phyloP scores from a whole-genome alignment of 1,139 yeast genomes.

The Yamadazyma triangularis region DNA sequence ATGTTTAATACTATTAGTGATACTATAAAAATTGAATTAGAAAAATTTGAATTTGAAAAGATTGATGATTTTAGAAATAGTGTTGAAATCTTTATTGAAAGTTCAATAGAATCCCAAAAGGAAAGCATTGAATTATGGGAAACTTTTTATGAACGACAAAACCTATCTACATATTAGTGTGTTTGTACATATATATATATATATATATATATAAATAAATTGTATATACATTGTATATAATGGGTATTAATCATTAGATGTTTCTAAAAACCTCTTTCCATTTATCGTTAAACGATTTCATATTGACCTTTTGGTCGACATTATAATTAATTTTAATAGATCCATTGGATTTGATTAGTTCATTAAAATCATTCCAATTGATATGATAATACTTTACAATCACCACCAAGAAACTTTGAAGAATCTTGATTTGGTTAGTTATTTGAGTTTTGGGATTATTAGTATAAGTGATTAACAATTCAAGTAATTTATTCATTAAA shows the following conservation, averaged over 20 bases:
- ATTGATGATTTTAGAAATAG: conserved; percentile 84
- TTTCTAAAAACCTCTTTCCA: conserved; percentile 29
- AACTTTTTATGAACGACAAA: conserved; percentile 62
- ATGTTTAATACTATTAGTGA: conserved; percentile 59
- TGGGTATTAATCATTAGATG: conserved; percentile 4
- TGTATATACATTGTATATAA: too few species aligned
- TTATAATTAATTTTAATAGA: conserved; percentile 37
- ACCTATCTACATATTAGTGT: conserved; percentile 17
- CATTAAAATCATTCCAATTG: conserved; percentile 37
- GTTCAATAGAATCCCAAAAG: conserved; percentile 89
- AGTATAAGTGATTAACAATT: conserved; percentile 33
- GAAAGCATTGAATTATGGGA: conserved; percentile 96
- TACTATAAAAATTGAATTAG: conserved; percentile 65
- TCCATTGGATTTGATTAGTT: conserved; percentile 29
- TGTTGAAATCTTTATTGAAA: conserved; percentile 86
- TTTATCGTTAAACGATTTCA: conserved; percentile 35
- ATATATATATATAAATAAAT: too few species aligned
- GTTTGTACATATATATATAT: neutral
- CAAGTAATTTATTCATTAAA: conserved; percentile 27
- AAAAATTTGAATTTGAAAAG: conserved; percentile 67
- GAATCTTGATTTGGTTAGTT: conserved; percentile 27
- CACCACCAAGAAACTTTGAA: conserved; percentile 32
- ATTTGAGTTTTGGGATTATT: conserved; percentile 29
- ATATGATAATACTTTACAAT: conserved; percentile 39
- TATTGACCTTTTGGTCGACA: conserved; percentile 28